Percentiles rank a stretch among this genome's conserved stretches.
Evolutionary conservation across 2,329 filamentous ascomycete species (phyloP).

Genomic region (Pseudocercospora crystallina): DNA sequence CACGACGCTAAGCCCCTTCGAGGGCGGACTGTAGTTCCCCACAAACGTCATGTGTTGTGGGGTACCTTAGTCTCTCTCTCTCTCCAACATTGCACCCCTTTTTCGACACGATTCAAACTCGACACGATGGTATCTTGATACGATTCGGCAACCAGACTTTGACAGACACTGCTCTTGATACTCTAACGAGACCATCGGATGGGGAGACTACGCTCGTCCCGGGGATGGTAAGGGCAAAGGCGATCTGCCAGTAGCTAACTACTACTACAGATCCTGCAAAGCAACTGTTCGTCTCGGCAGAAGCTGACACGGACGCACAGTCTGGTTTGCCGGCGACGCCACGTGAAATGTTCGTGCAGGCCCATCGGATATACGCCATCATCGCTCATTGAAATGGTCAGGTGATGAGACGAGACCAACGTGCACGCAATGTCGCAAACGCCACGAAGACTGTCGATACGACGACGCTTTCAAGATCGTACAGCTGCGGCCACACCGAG

Average conservation of each 20-base stretch:
- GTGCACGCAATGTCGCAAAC: neutral
- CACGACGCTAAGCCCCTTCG: too few species aligned
- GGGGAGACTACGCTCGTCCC: neutral
- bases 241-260: too few species aligned
- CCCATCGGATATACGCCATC: neutral
- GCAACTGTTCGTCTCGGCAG: neutral
- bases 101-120: neutral
- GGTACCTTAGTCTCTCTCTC: neutral
- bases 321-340: neutral
- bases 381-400: neutral
- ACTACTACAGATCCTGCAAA: too few species aligned
- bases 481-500: neutral
- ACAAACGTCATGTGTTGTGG: neutral
- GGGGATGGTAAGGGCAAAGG: constrained; percentile 1
- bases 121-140: neutral
- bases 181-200: neutral
- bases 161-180: neutral
- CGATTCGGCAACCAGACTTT: neutral
- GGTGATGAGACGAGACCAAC: neutral
- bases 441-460: neutral
- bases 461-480: neutral
- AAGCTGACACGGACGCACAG: neutral
- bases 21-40: neutral
- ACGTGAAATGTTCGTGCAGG: constrained; percentile 1
- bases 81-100: neutral